Conservation (phyloP, 2,329 filamentous ascomycete species). For the Orbilia javanica region DNA sequence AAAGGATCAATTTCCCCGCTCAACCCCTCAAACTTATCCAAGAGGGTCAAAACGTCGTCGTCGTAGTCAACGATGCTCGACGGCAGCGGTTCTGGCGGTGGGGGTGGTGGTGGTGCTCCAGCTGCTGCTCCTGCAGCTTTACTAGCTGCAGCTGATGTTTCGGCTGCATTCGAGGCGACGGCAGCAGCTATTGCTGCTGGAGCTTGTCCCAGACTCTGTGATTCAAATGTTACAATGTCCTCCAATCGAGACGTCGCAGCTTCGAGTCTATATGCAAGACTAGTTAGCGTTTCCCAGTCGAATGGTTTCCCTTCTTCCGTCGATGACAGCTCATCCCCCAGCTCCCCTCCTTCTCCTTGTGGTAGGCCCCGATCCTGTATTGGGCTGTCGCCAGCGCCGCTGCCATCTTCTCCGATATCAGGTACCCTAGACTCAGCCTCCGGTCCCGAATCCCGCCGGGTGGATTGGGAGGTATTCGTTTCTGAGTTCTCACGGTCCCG, state of each 20-base stretch:
- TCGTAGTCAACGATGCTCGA: conserved; percentile 91
- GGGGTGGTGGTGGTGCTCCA: conserved; percentile 63
- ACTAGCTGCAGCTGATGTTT: conserved; percentile 64
- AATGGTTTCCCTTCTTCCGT: not conserved
- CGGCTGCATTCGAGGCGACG: conserved; percentile 62
- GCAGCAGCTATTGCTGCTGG: conserved; percentile 66
- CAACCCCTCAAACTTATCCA: conserved; percentile 81
- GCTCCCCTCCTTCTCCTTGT: not conserved
- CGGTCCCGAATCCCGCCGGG: conserved; percentile 21
- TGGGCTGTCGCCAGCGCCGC: not conserved
- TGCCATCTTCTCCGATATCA: not conserved
- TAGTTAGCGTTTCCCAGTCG: conserved; percentile 44
- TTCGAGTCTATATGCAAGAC: conserved; percentile 79
- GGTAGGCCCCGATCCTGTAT: not conserved
- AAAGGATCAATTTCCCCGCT: conserved; percentile 82
- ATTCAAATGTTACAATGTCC: conserved; percentile 84
- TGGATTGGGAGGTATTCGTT: conserved; percentile 29
- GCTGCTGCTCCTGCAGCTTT: conserved; percentile 67
- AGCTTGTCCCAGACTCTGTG: conserved; percentile 68
- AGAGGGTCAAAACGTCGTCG: conserved; percentile 77
- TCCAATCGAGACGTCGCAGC: conserved; percentile 95
- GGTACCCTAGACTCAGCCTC: not conserved
- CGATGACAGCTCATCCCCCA: not conserved
- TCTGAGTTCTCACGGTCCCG: conserved; percentile 28
- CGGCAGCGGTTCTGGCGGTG: conserved; percentile 73